A percentile compares a stretch with the other conserved stretches of the same genome.
Conservation (phyloP, 1,139 yeast species). For the Candida anutae region DNA sequence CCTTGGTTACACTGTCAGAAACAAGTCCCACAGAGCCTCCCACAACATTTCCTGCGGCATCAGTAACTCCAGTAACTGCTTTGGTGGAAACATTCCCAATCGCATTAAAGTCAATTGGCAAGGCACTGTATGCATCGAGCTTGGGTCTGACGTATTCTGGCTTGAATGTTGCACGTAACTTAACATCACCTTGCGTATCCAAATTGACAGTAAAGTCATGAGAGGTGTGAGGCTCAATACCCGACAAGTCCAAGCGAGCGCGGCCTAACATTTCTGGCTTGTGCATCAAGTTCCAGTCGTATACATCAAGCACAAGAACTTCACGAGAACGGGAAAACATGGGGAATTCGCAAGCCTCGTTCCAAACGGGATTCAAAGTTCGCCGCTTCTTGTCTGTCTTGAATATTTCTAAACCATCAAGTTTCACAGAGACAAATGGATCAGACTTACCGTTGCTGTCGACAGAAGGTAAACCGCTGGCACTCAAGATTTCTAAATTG, state of each 20-base stretch:
- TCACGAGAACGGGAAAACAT: slow-evolving; percentile 56
- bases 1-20: slow-evolving; percentile 39
- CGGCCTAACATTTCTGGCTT: slow-evolving; percentile 54
- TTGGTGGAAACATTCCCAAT: slow-evolving; percentile 43
- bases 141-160: slow-evolving; percentile 66
- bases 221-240: slow-evolving; percentile 36
- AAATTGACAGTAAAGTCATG: slow-evolving; percentile 42
- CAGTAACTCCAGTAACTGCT: slow-evolving; percentile 37
- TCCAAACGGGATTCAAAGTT: slow-evolving; percentile 64
- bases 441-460: slow-evolving; percentile 74
- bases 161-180: slow-evolving; percentile 44
- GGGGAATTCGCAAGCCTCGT: slow-evolving; percentile 52
- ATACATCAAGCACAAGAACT: slow-evolving; percentile 40
- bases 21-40: slow-evolving; percentile 29
- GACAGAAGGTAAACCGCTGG: slow-evolving; percentile 44
- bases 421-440: slow-evolving; percentile 46
- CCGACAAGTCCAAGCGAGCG: slow-evolving; percentile 41
- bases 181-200: slow-evolving; percentile 54
- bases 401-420: slow-evolving; percentile 48
- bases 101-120: slow-evolving; percentile 31
- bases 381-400: slow-evolving; percentile 57
- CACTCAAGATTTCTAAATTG: slow-evolving; percentile 49
- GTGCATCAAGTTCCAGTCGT: slow-evolving; percentile 76
- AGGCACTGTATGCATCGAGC: slow-evolving; percentile 33
- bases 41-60: slow-evolving; percentile 25